These are phyloP conservation scores for Penicillium decumbens DNA, from an alignment of 2,329 filamentous ascomycete species.

Conservation along the genomic window DNA sequence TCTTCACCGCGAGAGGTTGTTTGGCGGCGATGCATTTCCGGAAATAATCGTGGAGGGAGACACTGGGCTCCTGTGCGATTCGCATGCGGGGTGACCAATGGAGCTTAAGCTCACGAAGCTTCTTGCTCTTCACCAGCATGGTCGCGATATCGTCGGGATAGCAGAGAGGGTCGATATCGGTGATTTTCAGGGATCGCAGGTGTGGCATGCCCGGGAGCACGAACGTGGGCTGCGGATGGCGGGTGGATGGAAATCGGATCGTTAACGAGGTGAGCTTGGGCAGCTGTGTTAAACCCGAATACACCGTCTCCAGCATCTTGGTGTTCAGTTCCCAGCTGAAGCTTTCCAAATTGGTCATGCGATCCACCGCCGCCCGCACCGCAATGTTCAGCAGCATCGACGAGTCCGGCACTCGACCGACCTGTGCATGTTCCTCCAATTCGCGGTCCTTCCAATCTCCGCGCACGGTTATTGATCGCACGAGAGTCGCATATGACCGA, in stretches of 20 bases:
- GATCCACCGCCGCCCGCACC: conserved; percentile 56
- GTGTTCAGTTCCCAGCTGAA: conserved; percentile 61
- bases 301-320: conserved; percentile 57
- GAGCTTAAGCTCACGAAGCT: conserved; percentile 52
- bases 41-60: conserved; percentile 53
- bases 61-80: conserved; percentile 53
- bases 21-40: conserved; percentile 50
- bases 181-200: conserved; percentile 51
- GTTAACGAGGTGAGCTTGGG: conserved; percentile 51
- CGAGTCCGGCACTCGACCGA: conserved; percentile 58
- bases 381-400: conserved; percentile 61
- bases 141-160: conserved; percentile 60
- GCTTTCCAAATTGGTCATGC: conserved; percentile 52
- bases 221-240: conserved; percentile 54
- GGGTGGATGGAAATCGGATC: conserved; percentile 52
- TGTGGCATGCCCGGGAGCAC: conserved; percentile 55
- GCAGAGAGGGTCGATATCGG: conserved; percentile 60
- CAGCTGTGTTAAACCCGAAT: conserved; percentile 51
- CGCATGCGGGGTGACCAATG: conserved; percentile 62
- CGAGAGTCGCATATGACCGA: conserved; percentile 50
- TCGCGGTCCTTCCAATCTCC: conserved; percentile 57
- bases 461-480: conserved; percentile 49
- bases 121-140: conserved; percentile 51
- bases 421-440: conserved; percentile 53
- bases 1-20: conserved; percentile 46